Evolutionary conservation across 2,329 filamentous ascomycete genomes (phyloP).

Genomic region (Fusarium musae): DNA sequence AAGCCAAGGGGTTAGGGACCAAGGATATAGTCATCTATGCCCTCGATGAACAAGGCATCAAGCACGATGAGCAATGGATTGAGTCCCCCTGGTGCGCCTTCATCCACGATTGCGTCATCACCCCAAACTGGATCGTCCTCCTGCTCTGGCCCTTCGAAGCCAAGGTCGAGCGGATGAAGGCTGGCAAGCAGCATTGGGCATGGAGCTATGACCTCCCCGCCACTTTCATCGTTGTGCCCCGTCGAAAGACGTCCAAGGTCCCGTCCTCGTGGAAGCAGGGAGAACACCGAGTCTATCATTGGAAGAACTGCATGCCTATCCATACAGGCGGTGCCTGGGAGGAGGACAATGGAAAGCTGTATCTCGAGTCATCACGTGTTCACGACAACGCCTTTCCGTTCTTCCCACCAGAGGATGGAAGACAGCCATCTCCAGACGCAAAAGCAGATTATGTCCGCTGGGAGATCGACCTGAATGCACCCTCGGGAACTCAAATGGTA

Average conservation of each 20-base stretch:
- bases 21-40: conserved; percentile 24
- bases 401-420: conserved; percentile 6
- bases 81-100: conserved; percentile 13
- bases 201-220: conserved; percentile 2
- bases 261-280: conserved; percentile 1
- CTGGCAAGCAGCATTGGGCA: conserved; percentile 21
- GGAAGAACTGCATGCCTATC: conserved; percentile 25
- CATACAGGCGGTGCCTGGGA: conserved; percentile 28
- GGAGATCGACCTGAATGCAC: conserved; percentile 22
- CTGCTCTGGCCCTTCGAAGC: conserved; percentile 17
- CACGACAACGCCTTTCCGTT: conserved; percentile 28
- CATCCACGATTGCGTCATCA: conserved; percentile 29
- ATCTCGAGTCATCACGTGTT: conserved; percentile 21
- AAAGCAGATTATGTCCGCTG: conserved; percentile 23
- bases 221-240: conserved; percentile 8
- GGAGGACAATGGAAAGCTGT: conserved; percentile 2
- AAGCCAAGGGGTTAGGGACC: conserved; percentile 27
- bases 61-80: conserved; percentile 30
- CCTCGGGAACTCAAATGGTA: background rate
- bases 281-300: conserved; percentile 13
- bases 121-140: conserved; percentile 19
- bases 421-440: background rate
- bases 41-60: no score
- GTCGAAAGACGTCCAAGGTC: background rate
- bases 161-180: conserved; percentile 9